These are phyloP conservation scores for Debaryomyces castellii DNA, from an alignment of 805 yeast species.

Conservation along the genomic window DNA sequence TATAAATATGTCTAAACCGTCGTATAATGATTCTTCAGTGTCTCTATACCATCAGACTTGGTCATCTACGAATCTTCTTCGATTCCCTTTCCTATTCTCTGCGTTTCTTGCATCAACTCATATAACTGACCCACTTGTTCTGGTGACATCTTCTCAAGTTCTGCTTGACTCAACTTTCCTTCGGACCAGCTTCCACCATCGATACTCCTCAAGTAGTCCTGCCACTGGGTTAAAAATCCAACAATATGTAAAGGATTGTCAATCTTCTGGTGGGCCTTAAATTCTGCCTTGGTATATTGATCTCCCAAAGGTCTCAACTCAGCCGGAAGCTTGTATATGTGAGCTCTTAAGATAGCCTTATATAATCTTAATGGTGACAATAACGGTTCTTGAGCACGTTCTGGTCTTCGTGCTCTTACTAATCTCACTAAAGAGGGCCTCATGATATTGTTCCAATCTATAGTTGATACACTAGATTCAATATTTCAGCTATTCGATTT, in stretches of 20 bases:
- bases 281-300: constrained; percentile 84
- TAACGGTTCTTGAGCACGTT: constrained; percentile 44
- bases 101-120: constrained; percentile 76
- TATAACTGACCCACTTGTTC: constrained; percentile 84
- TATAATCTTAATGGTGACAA: constrained; percentile 82
- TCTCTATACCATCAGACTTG: neutral
- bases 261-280: constrained; percentile 73
- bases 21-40: no score
- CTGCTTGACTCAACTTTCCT: constrained; percentile 54
- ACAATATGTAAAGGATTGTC: constrained; percentile 93
- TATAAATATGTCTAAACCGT: no score
- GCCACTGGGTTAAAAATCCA: constrained; percentile 95
- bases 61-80: neutral
- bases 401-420: constrained; percentile 43
- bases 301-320: constrained; percentile 83
- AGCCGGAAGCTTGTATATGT: constrained; percentile 57
- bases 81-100: constrained; percentile 24
- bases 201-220: constrained; percentile 66
- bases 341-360: constrained; percentile 81
- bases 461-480: neutral
- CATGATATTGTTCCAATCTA: constrained; percentile 18
- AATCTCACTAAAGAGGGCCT: constrained; percentile 35
- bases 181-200: constrained; percentile 46
- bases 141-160: constrained; percentile 80
- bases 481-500: neutral